Base-by-base conservation (phyloP, 1,284 basidiomycete genomes). In the Irpex sp. region DNA sequence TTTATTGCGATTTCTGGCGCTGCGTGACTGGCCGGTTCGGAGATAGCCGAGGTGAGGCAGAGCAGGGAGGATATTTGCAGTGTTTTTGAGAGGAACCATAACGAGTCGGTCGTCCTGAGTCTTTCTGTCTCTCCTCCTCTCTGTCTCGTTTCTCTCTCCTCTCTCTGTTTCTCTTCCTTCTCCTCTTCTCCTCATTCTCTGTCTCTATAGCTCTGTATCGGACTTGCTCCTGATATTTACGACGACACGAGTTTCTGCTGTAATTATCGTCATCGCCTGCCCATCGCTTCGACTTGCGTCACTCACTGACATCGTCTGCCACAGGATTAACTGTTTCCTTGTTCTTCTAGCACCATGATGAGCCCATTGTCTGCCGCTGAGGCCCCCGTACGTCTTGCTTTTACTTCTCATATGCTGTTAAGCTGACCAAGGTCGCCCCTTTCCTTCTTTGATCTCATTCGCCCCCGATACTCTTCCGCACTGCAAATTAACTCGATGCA, bases 311-410 rank as follows among this genome's bases (percentile, higher is more conserved):
- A 51, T 64, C 15, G 9, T 57, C 38, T 58, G 44, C 15, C 13
- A 9, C 63, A 74, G 71, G 69, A 71, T 69, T 75, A 69, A 71
- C 71, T 67, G 69, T 69, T 73, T 72, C 72, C 66, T 72, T 71
- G 71, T 76, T 71, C 82, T 80, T 82, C 82, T 76, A 68, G 69
- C 84, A 83, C 85, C 86, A 92, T 92, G 90, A 87, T 92, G 80
- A 82, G 82, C 77, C 66, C 70, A 58, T 86, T 91, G 81, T 78
- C 81, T 73, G 71, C 83, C 61, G 87, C 88, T 71, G 91, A 92
- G 79, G 88, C 89, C 73, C 88, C 89, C 75, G 90, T 92, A 76
- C 72, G 87, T 82, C 62, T 60, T 59, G 52, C 36, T 56, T 58
- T 15, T 21, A 36, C 54, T n/a, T 9, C 37, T 48, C 55, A 38